These are phyloP conservation scores for Sugiyamaella lignohabitans DNA, from an alignment of 805 yeast genomes.

Conservation along the genomic window DNA sequence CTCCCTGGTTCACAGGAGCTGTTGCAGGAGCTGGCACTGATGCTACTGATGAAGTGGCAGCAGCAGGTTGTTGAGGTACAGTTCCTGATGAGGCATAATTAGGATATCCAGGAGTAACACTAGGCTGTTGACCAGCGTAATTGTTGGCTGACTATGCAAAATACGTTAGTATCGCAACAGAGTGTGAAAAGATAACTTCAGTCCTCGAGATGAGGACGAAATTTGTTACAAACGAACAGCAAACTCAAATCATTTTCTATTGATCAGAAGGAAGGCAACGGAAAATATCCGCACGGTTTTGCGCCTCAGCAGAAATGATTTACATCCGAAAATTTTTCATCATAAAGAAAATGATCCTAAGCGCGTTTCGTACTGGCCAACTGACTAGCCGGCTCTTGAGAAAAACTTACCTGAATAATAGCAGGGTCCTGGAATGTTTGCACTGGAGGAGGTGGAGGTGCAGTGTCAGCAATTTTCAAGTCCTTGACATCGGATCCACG, in stretches of 20 bases:
- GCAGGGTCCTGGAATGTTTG: conserved; percentile 36
- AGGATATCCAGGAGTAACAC: conserved; percentile 10
- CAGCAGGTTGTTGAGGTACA: conserved; percentile 5
- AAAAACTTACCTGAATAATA: conserved; percentile 29
- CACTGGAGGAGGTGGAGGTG: conserved; percentile 32
- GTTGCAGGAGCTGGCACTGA: conserved; percentile 17
- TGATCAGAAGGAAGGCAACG: conserved; percentile 44
- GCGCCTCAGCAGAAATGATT: conserved; percentile 30
- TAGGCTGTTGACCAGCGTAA: conserved; percentile 8
- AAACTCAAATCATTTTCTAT: background rate
- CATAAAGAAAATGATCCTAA: conserved; percentile 19
- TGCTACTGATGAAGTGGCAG: conserved; percentile 10
- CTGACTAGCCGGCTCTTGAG: too few relatives aligned
- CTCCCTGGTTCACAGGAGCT: conserved; percentile 18
- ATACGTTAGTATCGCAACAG: conserved; percentile 10
- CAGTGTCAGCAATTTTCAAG: conserved; percentile 73
- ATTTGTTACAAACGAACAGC: background rate
- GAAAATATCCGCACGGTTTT: conserved; percentile 32
- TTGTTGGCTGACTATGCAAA: conserved; percentile 1
- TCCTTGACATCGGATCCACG: conserved; percentile 91
- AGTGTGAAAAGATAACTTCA: background rate
- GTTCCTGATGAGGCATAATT: conserved; percentile 2
- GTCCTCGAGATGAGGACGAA: background rate
- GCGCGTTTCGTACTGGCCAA: background rate
- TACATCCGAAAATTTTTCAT: conserved; percentile 29